Conservation (phyloP, 108 stramenopile genomes). For the Thalassiosira profunda region DNA sequence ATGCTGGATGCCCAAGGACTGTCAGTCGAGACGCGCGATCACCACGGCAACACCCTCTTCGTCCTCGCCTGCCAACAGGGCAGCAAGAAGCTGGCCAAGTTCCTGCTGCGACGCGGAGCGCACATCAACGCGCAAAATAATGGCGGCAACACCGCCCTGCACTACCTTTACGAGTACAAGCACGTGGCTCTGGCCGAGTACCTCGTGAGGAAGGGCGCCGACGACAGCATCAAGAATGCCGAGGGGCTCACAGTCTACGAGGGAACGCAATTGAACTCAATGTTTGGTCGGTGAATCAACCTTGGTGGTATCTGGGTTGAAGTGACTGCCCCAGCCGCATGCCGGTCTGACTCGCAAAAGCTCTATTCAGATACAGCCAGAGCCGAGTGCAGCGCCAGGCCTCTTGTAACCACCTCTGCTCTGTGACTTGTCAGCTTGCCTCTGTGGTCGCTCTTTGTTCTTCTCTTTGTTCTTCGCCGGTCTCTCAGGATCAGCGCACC, state of each 20-base stretch:
- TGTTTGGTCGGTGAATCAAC: too few species aligned
- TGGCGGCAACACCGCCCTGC: slow-evolving; percentile 80
- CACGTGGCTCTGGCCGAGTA: slow-evolving; percentile 81
- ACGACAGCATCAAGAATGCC: slow-evolving; percentile 69
- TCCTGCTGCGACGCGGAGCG: slow-evolving; percentile 78
- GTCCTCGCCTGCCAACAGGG: slow-evolving; percentile 87
- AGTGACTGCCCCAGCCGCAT: neutral
- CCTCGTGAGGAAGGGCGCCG: slow-evolving; percentile 76
- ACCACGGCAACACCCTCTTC: slow-evolving; percentile 79
- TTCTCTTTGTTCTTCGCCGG: too few species aligned
- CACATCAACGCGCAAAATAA: slow-evolving; percentile 81
- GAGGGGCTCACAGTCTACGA: slow-evolving; percentile 87
- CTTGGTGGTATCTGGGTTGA: neutral
- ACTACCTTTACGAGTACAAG: slow-evolving; percentile 78
- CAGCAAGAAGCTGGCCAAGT: slow-evolving; percentile 84
- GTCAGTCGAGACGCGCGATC: slow-evolving; percentile 83
- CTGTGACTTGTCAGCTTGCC: too few species aligned
- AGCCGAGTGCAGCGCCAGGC: too few species aligned
- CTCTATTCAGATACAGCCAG: too few species aligned
- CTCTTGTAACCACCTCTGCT: too few species aligned
- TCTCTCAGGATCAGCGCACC: too few species aligned
- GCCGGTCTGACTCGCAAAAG: too few species aligned
- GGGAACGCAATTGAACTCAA: too few species aligned
- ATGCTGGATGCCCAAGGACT: slow-evolving; percentile 53
- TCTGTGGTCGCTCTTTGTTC: too few species aligned